Evolutionary conservation across 192 early-diverging fungal species (phyloP).

Genomic region (Backusella luteola): DNA sequence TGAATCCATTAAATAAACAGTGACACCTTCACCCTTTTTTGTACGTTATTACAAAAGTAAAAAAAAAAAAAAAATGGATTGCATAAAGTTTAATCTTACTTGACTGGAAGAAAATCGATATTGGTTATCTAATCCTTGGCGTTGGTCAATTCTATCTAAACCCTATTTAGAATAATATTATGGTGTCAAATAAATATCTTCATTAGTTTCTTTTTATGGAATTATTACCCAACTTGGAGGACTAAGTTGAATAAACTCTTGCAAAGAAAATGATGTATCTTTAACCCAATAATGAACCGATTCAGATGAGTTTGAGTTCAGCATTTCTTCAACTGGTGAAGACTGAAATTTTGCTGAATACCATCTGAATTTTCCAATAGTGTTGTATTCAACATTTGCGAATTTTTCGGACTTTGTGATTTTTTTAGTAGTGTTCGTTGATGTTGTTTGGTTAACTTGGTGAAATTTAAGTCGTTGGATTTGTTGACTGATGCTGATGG

Average conservation of each 20-base stretch:
- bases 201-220: conserved; percentile 4
- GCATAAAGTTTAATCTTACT: conserved; percentile 9
- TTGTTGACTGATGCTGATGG: conserved; percentile 14
- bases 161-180: conserved; percentile 13
- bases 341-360: conserved; percentile 30
- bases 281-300: conserved; percentile 33
- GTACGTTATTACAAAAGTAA: neutral
- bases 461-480: conserved; percentile 19
- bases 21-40: conserved; percentile 69
- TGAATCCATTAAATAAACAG: conserved; percentile 95
- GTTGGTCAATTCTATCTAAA: conserved; percentile 37
- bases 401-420: neutral
- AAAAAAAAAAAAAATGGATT: neutral
- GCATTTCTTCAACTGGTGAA: conserved; percentile 10
- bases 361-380: conserved; percentile 36
- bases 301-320: neutral
- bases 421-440: neutral
- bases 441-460: neutral
- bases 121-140: conserved; percentile 23
- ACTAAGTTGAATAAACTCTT: conserved; percentile 33
- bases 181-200: neutral
- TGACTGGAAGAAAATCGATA: conserved; percentile 23
- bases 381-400: neutral
- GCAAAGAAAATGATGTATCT: conserved; percentile 24
- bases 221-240: conserved; percentile 33